These are phyloP conservation scores for Gossypium arboreum DNA, from an alignment of 345 rosid species.

Conservation along the genomic window DNA sequence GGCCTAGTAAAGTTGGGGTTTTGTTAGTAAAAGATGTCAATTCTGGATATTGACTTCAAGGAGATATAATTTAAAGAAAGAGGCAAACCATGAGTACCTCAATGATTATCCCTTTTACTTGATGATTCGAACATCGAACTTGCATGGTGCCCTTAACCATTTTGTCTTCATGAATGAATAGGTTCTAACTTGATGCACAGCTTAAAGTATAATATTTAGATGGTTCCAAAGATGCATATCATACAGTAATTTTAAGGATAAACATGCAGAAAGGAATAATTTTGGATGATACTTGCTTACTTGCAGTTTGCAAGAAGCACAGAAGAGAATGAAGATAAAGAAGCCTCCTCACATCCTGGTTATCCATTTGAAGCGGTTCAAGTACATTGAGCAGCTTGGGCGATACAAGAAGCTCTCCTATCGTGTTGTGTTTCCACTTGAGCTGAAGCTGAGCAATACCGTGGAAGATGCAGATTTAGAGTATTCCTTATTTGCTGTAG, in stretches of 20 bases:
- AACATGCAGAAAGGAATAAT: neutral
- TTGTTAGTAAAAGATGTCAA: neutral
- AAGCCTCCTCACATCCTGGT: constrained; percentile 90
- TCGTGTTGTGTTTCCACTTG: constrained; percentile 89
- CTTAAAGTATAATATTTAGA: neutral
- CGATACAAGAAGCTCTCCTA: constrained; percentile 95
- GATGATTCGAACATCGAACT: neutral
- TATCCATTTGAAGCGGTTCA: constrained; percentile 91
- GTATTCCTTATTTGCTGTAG: constrained; percentile 94
- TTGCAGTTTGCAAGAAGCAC: constrained; percentile 98
- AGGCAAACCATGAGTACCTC: neutral
- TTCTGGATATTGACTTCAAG: neutral
- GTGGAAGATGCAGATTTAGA: constrained; percentile 85
- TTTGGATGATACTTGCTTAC: neutral
- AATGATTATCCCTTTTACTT: neutral
- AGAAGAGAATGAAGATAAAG: constrained; percentile 99
- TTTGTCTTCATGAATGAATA: neutral
- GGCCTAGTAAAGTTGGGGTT: neutral
- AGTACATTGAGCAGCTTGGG: constrained; percentile 92
- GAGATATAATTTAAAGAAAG: neutral
- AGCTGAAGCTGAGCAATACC: constrained; percentile 91
- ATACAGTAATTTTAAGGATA: neutral
- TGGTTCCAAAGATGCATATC: neutral
- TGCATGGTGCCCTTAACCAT: neutral
- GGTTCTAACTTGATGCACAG: neutral